Base-by-base conservation (phyloP, 2,329 filamentous ascomycete species). In the Drechslerella coelobrocha region DNA sequence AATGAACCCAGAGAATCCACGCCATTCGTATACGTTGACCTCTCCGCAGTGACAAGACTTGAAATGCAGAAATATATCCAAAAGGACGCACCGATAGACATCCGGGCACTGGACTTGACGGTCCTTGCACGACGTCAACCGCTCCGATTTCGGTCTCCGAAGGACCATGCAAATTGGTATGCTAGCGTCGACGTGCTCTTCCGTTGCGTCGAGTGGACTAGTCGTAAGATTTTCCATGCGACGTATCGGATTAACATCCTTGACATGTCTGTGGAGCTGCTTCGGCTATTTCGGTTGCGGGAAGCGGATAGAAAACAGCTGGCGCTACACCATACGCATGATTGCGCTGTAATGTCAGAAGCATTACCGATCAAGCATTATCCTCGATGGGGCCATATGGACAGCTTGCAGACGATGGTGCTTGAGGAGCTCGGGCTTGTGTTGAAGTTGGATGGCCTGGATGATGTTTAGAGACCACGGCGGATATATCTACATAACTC, bases 331-430 rank as follows among this genome's bases (percentile, higher is more conserved):
- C 53, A 63, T 34, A 54, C 59, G 2, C 66, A 71, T 26, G 29
- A 71, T 12, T 71, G 66, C 48, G 17, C 47, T 12, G 39, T 29
- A 23, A 50, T 47, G 9, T 71, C 66, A 2, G 17, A 23, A 9
- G 53, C 63, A 39, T n/a, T 63, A 19, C 59, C 59, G 4, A 19
- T 71, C 23, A 63, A 63, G 19, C 59, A 71, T 51, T 71, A 71
- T 60, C 66, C 59, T 1, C 51, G 19, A 27, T 71, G 66, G 66
- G 53, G 54, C 34, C 43, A 26, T 29, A 21, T 29, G 14, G 53
- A 60, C 29, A 53, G 59, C 31, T 59, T 71, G 34, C 26, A 41
- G 1, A 50, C 10, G n/a, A 63, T 71, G 39, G 2, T 54, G 41
- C 47, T 71, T 4, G 66, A 71, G 14, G 66, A 71, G 37, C 59